Conservation (phyloP, 2,329 filamentous ascomycete genomes). For the Lojkania enalia region DNA sequence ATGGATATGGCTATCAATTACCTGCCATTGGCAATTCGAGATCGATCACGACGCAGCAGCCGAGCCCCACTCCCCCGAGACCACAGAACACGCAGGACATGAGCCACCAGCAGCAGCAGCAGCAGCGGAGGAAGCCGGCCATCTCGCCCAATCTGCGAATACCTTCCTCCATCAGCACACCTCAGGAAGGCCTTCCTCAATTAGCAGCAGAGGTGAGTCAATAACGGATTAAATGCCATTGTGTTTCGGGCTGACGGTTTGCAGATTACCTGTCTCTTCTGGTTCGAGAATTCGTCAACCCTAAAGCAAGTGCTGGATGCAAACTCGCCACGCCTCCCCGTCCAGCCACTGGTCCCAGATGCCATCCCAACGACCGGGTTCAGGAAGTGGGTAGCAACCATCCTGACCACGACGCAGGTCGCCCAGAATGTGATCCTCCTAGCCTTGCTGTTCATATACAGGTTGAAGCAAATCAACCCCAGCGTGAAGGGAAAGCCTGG, state of each 20-base stretch:
- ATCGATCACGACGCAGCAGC: conserved; percentile 27
- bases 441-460: conserved; percentile 88
- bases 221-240: background rate
- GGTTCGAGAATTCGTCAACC: conserved; percentile 89
- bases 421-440: conserved; percentile 93
- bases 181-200: conserved; percentile 46
- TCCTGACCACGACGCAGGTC: conserved; percentile 92
- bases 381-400: conserved; percentile 89
- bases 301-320: conserved; percentile 73
- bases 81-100: conserved; percentile 9
- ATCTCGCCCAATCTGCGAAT: conserved; percentile 43
- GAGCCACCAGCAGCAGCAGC: conserved; percentile 13
- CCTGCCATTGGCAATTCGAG: conserved; percentile 43
- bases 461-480: conserved; percentile 87
- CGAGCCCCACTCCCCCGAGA: conserved; percentile 27
- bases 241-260: background rate
- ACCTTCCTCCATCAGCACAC: conserved; percentile 41
- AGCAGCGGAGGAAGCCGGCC: conserved; percentile 35
- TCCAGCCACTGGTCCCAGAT: conserved; percentile 66
- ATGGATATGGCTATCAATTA: conserved; percentile 39
- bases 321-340: conserved; percentile 44
- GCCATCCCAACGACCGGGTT: conserved; percentile 80
- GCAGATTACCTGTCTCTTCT: conserved; percentile 93
- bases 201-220: conserved; percentile 45
- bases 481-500: conserved; percentile 87